Evolutionary conservation across 164 flowering plant genomes (phyloP).

Genomic region (Magnolia changhungtana): DNA sequence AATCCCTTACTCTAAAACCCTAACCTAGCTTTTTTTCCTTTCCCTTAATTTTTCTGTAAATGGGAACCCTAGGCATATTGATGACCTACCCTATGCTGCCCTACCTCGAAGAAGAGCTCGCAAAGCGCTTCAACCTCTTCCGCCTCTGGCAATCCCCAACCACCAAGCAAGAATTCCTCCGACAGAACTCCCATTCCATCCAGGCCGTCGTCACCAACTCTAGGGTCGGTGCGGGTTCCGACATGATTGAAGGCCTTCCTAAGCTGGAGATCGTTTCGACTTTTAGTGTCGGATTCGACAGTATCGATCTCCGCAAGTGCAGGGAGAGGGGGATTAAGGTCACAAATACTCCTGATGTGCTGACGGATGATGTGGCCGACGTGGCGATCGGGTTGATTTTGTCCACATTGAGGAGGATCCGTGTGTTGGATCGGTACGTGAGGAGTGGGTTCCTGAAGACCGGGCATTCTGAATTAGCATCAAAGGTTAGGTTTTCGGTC

Average conservation of each 20-base stretch:
- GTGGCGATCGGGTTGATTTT: conserved; percentile 70
- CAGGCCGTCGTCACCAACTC: conserved; percentile 71
- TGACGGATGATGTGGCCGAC: conserved; percentile 95
- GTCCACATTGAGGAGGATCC: conserved; percentile 55
- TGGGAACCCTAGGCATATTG: conserved; percentile 67
- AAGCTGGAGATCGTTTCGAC: conserved; percentile 73
- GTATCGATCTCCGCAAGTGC: conserved; percentile 70
- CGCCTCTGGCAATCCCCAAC: conserved; percentile 41
- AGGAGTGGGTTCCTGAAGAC: conserved; percentile 59
- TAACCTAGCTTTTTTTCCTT: background rate
- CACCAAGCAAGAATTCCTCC: conserved; percentile 29
- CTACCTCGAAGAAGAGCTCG: conserved; percentile 62
- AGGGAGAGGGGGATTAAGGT: conserved; percentile 74
- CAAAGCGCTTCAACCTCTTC: conserved; percentile 56
- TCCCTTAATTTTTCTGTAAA: conserved; percentile 16
- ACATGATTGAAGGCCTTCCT: conserved; percentile 63
- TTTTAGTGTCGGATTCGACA: conserved; percentile 79
- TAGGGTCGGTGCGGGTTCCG: conserved; percentile 53
- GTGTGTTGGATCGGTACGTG: conserved; percentile 61
- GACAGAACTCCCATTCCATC: conserved; percentile 37
- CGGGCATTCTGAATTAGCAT: conserved; percentile 51
- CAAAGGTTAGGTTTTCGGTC: conserved; percentile 46
- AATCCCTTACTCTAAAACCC: background rate
- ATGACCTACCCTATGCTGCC: conserved; percentile 53
- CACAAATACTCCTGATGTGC: conserved; percentile 85